These are phyloP conservation scores for Pseudonitzschia multistriata DNA, from an alignment of 108 stramenopile genomes.

Conservation along the genomic window DNA sequence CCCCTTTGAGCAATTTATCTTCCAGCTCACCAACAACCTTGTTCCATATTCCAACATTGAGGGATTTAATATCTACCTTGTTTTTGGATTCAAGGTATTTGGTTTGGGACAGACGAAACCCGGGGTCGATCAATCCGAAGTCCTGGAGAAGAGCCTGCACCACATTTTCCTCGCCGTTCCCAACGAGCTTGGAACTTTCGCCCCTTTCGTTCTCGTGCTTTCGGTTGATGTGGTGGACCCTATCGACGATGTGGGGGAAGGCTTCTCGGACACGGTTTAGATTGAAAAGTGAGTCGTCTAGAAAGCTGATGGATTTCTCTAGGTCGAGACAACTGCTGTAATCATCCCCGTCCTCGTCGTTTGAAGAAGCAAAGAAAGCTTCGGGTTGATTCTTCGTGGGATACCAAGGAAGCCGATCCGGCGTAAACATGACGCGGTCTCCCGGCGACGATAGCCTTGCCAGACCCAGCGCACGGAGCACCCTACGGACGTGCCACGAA, in stretches of 20 bases:
- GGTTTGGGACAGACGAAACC: constrained; percentile 55
- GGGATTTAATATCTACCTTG: constrained; percentile 63
- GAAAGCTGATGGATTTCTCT: constrained; percentile 3
- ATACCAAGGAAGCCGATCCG: constrained; percentile 49
- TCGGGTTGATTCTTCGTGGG: constrained; percentile 72
- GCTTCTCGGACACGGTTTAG: constrained; percentile 29
- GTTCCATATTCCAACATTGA: constrained; percentile 58
- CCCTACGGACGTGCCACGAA: constrained; percentile 52
- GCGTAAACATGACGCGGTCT: constrained; percentile 51
- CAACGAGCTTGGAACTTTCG: too few relatives aligned
- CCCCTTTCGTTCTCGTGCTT: constrained; percentile 12
- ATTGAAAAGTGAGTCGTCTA: constrained; percentile 52
- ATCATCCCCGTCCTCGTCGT: not conserved
- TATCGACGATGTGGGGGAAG: constrained; percentile 20
- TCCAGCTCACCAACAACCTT: constrained; percentile 37
- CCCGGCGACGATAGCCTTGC: constrained; percentile 19
- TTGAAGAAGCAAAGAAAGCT: constrained; percentile 43
- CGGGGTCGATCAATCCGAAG: constrained; percentile 47
- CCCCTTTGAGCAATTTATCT: not conserved
- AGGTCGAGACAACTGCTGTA: not conserved
- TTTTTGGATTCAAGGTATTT: constrained; percentile 79
- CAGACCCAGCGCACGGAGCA: constrained; percentile 57
- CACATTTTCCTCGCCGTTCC: constrained; percentile 34
- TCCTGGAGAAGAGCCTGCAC: constrained; percentile 51
- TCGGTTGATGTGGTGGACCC: constrained; percentile 44